phyloP scores from a whole-genome alignment of 768 basidiomycete genomes.

The Tricholoma terreum region DNA sequence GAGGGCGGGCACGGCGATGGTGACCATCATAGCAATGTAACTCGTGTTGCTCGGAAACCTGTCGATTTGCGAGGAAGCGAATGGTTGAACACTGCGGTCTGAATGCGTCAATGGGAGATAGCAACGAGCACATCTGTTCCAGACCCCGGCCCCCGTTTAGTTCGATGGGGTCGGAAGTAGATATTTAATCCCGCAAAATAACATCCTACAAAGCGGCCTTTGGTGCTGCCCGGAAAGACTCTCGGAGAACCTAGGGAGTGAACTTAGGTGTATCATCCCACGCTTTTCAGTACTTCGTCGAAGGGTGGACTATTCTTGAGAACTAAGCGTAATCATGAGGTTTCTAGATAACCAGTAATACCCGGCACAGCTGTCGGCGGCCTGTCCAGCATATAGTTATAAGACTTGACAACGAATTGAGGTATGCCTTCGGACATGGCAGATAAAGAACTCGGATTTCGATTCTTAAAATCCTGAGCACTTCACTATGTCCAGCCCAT shows the following conservation, averaged over 20 bases:
- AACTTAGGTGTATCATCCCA: not conserved
- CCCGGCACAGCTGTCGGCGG: not conserved
- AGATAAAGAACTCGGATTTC: not conserved
- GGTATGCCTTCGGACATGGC: not conserved
- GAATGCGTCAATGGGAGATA: no score
- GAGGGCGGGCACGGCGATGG: no score
- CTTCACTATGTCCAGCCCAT: no score
- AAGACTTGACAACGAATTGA: not conserved
- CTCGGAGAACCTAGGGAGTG: not conserved
- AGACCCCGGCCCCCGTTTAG: no score
- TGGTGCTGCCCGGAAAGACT: not conserved
- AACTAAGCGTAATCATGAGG: not conserved
- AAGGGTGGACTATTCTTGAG: not conserved
- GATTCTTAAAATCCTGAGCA: not conserved
- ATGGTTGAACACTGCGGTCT: no score
- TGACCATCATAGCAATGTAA: no score
- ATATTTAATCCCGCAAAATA: no score
- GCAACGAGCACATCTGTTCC: no score
- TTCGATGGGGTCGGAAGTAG: no score
- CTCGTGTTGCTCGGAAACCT: no score
- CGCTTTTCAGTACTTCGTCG: not conserved
- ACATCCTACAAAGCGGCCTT: no score
- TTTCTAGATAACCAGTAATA: not conserved
- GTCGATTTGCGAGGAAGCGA: no score
- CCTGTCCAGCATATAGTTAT: not conserved